Evolutionary conservation across 805 yeast genomes (phyloP).

Genomic region (Ogataea wickerhamii): DNA sequence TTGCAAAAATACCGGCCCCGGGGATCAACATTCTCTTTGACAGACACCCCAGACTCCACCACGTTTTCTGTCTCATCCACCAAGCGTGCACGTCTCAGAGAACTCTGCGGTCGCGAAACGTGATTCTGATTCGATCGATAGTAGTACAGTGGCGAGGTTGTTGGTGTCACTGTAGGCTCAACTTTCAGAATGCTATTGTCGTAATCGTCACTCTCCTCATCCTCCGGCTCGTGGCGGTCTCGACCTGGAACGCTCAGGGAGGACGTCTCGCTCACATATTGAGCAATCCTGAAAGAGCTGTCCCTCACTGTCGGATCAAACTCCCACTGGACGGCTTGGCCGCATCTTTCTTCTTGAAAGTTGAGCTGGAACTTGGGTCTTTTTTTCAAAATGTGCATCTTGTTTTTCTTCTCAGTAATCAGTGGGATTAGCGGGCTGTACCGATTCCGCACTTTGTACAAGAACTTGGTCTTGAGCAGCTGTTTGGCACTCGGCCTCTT

Average conservation of each 20-base stretch:
- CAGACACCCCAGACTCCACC: slow-evolving; percentile 2
- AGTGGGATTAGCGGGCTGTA: slow-evolving; percentile 23
- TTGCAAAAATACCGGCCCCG: slow-evolving; percentile 15
- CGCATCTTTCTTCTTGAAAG: slow-evolving; percentile 18
- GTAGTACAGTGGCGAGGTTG: slow-evolving; percentile 18
- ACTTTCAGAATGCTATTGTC: slow-evolving; percentile 14
- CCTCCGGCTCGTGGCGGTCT: slow-evolving; percentile 10
- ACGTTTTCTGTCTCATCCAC: not conserved
- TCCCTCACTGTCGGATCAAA: slow-evolving; percentile 16
- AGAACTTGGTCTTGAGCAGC: slow-evolving; percentile 53
- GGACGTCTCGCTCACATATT: not conserved
- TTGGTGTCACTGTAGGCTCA: slow-evolving; percentile 17
- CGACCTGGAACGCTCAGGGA: slow-evolving; percentile 2
- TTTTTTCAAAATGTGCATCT: slow-evolving; percentile 32
- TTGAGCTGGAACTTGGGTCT: slow-evolving; percentile 39
- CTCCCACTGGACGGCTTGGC: slow-evolving; percentile 28
- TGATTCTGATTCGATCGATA: slow-evolving; percentile 12
- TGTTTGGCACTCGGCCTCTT: slow-evolving; percentile 59
- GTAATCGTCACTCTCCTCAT: slow-evolving; percentile 13
- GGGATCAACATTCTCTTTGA: slow-evolving; percentile 17
- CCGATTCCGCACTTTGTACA: slow-evolving; percentile 35
- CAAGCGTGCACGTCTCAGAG: not conserved
- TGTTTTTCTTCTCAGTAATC: slow-evolving; percentile 36
- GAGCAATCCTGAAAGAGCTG: slow-evolving; percentile 2
- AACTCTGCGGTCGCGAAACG: not conserved